phyloP scores from a whole-genome alignment of 2,329 filamentous ascomycete genomes.

The Penicillium sp. region DNA sequence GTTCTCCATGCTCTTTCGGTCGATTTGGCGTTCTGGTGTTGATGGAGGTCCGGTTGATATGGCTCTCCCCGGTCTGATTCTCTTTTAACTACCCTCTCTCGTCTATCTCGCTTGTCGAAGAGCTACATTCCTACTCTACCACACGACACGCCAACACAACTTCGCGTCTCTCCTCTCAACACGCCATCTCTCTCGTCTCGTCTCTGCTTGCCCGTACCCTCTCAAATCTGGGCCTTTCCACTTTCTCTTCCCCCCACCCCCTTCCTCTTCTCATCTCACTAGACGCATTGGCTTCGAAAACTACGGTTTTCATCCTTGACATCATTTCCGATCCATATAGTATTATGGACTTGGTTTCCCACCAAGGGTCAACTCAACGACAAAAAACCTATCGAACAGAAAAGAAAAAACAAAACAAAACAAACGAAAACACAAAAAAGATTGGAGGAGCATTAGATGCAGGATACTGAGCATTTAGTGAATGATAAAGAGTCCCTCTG shows the following conservation, averaged over 20 bases:
- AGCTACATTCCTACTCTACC: background rate
- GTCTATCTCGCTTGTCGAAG: background rate
- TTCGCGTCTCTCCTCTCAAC: background rate
- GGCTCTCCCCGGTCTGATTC: slow-evolving; percentile 3
- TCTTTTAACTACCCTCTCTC: background rate
- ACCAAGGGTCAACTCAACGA: background rate
- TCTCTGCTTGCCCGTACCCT: background rate
- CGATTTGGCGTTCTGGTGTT: slow-evolving; percentile 19
- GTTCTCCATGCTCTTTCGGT: slow-evolving; percentile 17
- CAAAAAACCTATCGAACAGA: background rate
- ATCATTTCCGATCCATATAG: background rate
- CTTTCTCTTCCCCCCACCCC: background rate
- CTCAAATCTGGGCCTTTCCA: background rate
- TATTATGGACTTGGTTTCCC: background rate
- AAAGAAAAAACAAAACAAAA: slow-evolving; percentile 3
- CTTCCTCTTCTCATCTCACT: background rate
- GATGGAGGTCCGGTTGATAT: background rate
- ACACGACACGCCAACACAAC: background rate
- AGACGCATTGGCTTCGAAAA: background rate
- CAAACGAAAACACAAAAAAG: slow-evolving; percentile 21
- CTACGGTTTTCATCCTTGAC: background rate
- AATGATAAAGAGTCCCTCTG: slow-evolving; percentile 32
- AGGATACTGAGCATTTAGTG: slow-evolving; percentile 25
- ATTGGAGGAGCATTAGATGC: slow-evolving; percentile 29
- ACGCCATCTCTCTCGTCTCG: background rate